Conservation (phyloP, 2,329 filamentous ascomycete species). For the Fusarium praegraminearum region DNA sequence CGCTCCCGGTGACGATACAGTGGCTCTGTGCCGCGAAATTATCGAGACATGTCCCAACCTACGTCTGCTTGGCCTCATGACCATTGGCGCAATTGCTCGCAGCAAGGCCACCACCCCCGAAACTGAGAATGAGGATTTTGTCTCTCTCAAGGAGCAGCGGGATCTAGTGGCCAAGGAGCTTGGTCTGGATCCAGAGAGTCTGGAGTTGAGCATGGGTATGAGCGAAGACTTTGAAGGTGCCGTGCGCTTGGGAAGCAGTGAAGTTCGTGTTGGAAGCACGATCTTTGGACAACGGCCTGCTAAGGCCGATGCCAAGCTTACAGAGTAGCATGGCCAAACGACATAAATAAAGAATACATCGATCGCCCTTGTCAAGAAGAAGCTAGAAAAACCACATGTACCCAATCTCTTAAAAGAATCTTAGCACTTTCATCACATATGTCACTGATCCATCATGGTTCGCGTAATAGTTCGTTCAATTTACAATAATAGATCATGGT, state of each 20-base stretch:
- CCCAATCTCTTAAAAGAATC: not conserved
- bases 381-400: not conserved
- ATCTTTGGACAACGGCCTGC: constrained; percentile 89
- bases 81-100: constrained; percentile 92
- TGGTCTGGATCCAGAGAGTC: constrained; percentile 57
- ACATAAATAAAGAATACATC: not conserved
- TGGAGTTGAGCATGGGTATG: constrained; percentile 99
- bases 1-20: constrained; percentile 71
- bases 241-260: constrained; percentile 82
- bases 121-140: constrained; percentile 93
- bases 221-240: constrained; percentile 95
- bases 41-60: constrained; percentile 78
- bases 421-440: not conserved
- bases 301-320: constrained; percentile 82
- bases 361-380: not conserved
- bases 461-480: constrained; percentile 30
- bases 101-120: constrained; percentile 79
- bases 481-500: constrained; percentile 43
- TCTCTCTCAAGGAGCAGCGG: constrained; percentile 73
- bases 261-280: constrained; percentile 92
- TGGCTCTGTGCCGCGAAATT: constrained; percentile 77
- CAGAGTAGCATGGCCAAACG: constrained; percentile 52
- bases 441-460: not conserved
- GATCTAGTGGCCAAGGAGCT: constrained; percentile 73
- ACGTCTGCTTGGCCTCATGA: constrained; percentile 88